Conservation (phyloP, 2,329 filamentous ascomycete species). For the Venturia carpophila region DNA sequence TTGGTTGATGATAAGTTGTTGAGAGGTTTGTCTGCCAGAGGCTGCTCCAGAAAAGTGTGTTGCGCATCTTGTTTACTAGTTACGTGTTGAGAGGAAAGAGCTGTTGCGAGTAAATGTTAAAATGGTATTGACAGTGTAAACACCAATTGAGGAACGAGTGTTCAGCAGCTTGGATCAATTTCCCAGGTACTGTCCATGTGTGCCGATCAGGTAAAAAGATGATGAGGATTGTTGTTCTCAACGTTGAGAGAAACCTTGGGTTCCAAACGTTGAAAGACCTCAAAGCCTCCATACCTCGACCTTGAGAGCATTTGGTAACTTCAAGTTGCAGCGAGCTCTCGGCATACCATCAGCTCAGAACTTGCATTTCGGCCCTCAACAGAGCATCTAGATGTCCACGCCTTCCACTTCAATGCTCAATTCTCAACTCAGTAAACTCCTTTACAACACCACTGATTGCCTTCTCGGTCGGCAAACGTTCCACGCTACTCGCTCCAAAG, state of each 20-base stretch:
- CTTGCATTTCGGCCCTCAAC: too few relatives aligned
- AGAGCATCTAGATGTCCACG: background rate
- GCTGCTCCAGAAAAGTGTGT: conserved; percentile 1
- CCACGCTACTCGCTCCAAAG: conserved; percentile 63
- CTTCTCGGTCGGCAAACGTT: conserved; percentile 58
- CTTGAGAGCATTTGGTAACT: too few relatives aligned
- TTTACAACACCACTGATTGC: conserved; percentile 54
- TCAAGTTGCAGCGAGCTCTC: too few relatives aligned
- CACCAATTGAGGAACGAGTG: background rate
- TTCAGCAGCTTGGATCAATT: background rate
- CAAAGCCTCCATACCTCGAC: too few relatives aligned
- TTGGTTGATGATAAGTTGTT: background rate
- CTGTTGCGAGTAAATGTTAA: background rate
- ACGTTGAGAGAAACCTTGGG: too few relatives aligned
- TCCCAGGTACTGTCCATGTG: too few relatives aligned
- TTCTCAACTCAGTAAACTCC: conserved; percentile 42
- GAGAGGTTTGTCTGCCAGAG: background rate
- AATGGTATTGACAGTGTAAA: background rate
- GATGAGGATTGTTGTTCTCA: too few relatives aligned
- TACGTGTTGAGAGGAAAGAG: background rate
- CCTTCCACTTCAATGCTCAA: background rate
- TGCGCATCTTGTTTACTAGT: background rate
- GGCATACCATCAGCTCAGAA: too few relatives aligned
- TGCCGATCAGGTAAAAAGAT: too few relatives aligned
- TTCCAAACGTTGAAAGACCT: too few relatives aligned